Conservation (phyloP, 2,329 filamentous ascomycete species). For the Botryotinia narcissicola region DNA sequence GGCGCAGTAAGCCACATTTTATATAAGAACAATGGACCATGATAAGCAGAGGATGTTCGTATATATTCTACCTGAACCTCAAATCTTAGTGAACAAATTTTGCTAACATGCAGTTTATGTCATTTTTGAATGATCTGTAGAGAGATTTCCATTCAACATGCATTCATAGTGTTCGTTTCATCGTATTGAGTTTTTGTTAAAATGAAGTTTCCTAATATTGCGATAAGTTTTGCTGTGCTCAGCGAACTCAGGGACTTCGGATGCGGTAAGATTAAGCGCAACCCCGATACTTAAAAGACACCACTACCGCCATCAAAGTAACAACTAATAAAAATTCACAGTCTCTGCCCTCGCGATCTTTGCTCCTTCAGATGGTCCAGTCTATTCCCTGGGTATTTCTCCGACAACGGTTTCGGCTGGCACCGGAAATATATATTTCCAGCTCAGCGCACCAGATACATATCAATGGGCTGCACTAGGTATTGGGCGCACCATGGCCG, state of each 20-base stretch:
- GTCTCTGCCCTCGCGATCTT: not conserved
- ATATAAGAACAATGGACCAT: not conserved
- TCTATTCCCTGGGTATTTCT: constrained; percentile 31
- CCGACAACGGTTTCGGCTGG: constrained; percentile 17
- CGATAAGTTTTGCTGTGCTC: not conserved
- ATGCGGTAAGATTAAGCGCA: not conserved
- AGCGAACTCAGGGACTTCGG: not conserved
- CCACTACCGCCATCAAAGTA: no score
- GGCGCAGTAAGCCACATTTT: not conserved
- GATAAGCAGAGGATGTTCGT: not conserved
- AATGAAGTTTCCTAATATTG: not conserved
- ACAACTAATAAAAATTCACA: not conserved
- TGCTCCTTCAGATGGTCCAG: constrained; percentile 20
- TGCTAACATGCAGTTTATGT: not conserved
- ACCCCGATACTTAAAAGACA: not conserved
- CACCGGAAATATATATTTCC: constrained; percentile 54
- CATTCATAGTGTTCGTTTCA: not conserved
- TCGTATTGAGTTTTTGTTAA: not conserved
- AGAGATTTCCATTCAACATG: not conserved
- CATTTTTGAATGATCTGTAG: not conserved
- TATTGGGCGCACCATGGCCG: constrained; percentile 53
- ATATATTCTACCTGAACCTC: not conserved
- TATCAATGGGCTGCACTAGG: constrained; percentile 57
- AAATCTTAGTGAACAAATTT: not conserved
- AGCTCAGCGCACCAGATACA: constrained; percentile 51